Conservation (phyloP, 805 yeast species). For the Ogataea pini region DNA sequence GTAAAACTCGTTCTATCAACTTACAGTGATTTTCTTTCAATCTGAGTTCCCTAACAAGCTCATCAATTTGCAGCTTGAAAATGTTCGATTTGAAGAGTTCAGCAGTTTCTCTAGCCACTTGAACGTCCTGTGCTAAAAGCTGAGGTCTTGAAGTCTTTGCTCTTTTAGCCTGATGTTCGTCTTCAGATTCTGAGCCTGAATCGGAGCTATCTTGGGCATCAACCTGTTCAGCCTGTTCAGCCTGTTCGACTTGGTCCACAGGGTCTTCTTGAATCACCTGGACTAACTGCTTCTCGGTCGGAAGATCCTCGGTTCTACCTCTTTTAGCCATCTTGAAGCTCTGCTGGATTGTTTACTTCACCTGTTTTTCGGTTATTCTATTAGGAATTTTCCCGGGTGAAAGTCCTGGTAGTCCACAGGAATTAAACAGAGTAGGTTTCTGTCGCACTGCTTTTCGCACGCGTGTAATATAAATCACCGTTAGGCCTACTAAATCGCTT, state of each 20-base stretch:
- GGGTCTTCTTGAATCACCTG: neutral
- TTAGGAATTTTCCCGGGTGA: neutral
- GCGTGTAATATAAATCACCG: neutral
- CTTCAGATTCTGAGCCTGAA: slow-evolving; percentile 19
- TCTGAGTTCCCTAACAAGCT: slow-evolving; percentile 76
- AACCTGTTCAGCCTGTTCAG: neutral
- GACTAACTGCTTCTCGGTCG: neutral
- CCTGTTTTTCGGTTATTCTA: neutral
- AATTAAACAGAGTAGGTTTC: neutral
- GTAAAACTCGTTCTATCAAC: slow-evolving; percentile 72
- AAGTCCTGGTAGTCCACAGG: slow-evolving; percentile 1
- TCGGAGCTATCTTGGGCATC: neutral
- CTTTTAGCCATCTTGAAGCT: neutral
- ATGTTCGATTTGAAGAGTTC: slow-evolving; percentile 93
- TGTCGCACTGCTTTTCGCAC: neutral
- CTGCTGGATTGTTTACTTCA: neutral
- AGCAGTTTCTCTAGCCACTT: slow-evolving; percentile 89
- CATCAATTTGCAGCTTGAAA: slow-evolving; percentile 94
- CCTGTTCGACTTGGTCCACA: neutral
- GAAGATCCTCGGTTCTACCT: neutral
- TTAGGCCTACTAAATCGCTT: neutral
- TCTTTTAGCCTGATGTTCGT: slow-evolving; percentile 15
- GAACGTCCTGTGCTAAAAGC: slow-evolving; percentile 77
- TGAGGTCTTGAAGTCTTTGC: slow-evolving; percentile 22
- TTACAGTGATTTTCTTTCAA: slow-evolving; percentile 68